Base-by-base conservation (phyloP, 805 yeast species). In the Candida wancherniae region DNA sequence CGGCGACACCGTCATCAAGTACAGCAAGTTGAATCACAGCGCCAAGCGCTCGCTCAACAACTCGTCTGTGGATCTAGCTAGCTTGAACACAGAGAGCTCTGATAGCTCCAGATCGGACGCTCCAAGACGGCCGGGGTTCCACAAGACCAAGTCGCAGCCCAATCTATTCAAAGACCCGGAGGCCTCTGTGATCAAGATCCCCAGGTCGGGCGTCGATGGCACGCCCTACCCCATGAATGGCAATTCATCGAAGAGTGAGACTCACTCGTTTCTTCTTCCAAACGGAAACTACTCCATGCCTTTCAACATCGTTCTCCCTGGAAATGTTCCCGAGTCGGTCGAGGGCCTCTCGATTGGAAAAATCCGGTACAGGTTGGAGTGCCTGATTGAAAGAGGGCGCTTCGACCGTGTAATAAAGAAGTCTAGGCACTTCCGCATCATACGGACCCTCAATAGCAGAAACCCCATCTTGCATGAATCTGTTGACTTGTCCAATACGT, bases 281-380 rank as follows among this genome's bases (percentile, higher is more conserved):
- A 55, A 64, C 33, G 79, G 78, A 1, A 73, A 73, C 45, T 73
- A 73, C 42, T 61, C 66, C 24, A 49, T 73, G 29, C 78, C 78
- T 0, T 73, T 73, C 40, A 48, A 40, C 19, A 51, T 64, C 6
- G 51, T 48, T 9, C 48, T 73, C 16, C 78, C 79, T 0, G 61
- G 73, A 1, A 62, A 64, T 33, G 41, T 66, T 0, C 62, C 71
- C 8, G 79, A 71, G 40, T 65, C 77, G 0, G 62, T 73, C 1
- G 78, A 73, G 48, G 75, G 77, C 3, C 51, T 72, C 27, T 47
- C 53, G 15, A 54, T 58, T 24, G 75, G 69, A 2, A 56, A 60
- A 6, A 40, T 72, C 15, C 48, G 66, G 19, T 73, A 73, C 47
- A 56, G 61, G 28, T 45, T 73, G 20, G 60, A 58, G 32, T 58